phyloP scores from a whole-genome alignment of 495 filamentous ascomycete genomes.

The Talaromyces liani region DNA sequence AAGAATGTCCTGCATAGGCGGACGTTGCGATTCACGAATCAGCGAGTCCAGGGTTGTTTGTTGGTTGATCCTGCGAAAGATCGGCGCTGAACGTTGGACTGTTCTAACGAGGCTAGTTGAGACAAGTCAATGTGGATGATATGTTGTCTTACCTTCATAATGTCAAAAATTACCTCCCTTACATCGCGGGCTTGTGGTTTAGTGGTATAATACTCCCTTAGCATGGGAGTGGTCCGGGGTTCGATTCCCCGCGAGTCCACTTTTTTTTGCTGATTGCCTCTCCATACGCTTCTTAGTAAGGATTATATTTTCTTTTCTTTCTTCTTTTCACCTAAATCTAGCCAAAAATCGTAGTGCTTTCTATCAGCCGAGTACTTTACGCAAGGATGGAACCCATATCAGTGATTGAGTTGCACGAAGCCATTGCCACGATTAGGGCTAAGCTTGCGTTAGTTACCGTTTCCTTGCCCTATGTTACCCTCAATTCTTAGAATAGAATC shows the following conservation, averaged over 20 bases:
- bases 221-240: constrained; percentile 33
- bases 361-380: background rate
- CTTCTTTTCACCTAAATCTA: background rate
- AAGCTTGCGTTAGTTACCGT: background rate
- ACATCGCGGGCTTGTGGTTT: constrained; percentile 8
- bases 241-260: constrained; percentile 31
- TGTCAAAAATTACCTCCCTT: background rate
- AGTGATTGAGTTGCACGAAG: background rate
- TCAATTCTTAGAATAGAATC: background rate
- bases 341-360: background rate
- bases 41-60: background rate
- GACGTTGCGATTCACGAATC: background rate
- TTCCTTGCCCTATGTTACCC: no score
- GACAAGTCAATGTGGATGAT: no score
- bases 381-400: background rate
- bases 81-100: background rate
- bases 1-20: background rate
- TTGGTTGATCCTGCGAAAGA: background rate
- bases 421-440: background rate
- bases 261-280: constrained; percentile 12
- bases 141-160: background rate
- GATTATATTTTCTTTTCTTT: background rate
- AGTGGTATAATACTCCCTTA: constrained; percentile 33
- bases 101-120: no score
- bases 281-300: background rate